A percentile compares a stretch with the other conserved stretches of the same genome.
Conservation (phyloP, 345 rosid genomes). For the Syzygium aromaticum region DNA sequence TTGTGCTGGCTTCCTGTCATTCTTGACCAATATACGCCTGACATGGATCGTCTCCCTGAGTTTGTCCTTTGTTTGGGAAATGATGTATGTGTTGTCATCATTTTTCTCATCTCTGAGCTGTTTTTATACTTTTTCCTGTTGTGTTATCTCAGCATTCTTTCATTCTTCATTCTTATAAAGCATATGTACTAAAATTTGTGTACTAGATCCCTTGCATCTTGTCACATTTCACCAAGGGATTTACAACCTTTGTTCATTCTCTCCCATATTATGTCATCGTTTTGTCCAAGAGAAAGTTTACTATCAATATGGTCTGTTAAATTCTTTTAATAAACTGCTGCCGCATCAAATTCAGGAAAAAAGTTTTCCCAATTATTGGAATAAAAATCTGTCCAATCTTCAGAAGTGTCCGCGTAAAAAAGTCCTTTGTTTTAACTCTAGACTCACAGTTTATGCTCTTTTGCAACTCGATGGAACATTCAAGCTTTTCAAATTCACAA, state of each 20-base stretch:
- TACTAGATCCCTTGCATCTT: background rate
- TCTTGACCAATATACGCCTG: slow-evolving; percentile 91
- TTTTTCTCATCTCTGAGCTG: background rate
- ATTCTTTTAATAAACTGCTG: background rate
- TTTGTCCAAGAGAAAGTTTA: background rate
- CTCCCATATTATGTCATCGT: background rate
- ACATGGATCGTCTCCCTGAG: slow-evolving; percentile 95
- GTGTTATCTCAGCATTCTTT: background rate
- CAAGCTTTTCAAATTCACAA: background rate
- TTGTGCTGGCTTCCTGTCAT: slow-evolving; percentile 84
- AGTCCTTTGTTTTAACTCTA: background rate
- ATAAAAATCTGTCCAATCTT: background rate
- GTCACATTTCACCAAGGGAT: background rate
- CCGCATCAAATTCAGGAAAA: background rate
- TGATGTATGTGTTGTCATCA: slow-evolving; percentile 53
- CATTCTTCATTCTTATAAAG: background rate
- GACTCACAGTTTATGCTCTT: background rate
- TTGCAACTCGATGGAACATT: background rate
- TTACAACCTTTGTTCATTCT: background rate
- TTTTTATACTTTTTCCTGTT: background rate
- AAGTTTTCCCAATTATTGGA: background rate
- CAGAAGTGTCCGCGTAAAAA: background rate
- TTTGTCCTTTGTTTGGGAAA: slow-evolving; percentile 85
- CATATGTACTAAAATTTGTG: background rate
- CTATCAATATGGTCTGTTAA: background rate